These are phyloP conservation scores for Heimioporus sp. DNA, from an alignment of 768 basidiomycete genomes.

Conservation along the genomic window DNA sequence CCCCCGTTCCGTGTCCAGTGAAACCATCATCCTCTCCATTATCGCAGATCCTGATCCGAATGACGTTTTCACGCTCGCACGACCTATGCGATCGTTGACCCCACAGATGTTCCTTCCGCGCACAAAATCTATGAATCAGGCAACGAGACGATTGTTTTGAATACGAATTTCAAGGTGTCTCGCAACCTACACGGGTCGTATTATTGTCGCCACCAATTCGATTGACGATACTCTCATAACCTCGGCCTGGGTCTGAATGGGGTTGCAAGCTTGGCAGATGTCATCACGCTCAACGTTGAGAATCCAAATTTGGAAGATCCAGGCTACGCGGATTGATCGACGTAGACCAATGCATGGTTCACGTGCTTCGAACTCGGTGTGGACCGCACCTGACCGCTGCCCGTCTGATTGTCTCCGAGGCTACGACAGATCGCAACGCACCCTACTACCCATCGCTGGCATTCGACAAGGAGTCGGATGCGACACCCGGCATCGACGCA, in stretches of 20 bases:
- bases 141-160: constrained; percentile 55
- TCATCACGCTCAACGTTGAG: constrained; percentile 54
- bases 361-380: too few species aligned
- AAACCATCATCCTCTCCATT: constrained; percentile 52
- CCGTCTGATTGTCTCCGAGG: constrained; percentile 21
- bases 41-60: constrained; percentile 56
- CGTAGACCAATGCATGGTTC: constrained; percentile 11
- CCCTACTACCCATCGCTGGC: constrained; percentile 45
- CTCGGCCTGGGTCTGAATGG: constrained; percentile 55
- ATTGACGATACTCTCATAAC: constrained; percentile 25
- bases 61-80: constrained; percentile 53
- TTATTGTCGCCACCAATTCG: background rate
- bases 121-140: constrained; percentile 46
- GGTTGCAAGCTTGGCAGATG: constrained; percentile 54
- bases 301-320: constrained; percentile 48
- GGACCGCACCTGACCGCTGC: too few species aligned
- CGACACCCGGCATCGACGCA: constrained; percentile 53
- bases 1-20: constrained; percentile 51
- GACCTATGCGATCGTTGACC: constrained; percentile 56
- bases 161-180: constrained; percentile 57
- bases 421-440: constrained; percentile 27
- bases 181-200: too few species aligned
- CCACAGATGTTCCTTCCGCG: constrained; percentile 59
- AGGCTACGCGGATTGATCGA: constrained; percentile 34
- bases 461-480: constrained; percentile 46